Percentiles rank a stretch among this genome's conserved stretches.
Conservation (phyloP, 208 protist species). For the Kentomonas sorsogonicus region DNA sequence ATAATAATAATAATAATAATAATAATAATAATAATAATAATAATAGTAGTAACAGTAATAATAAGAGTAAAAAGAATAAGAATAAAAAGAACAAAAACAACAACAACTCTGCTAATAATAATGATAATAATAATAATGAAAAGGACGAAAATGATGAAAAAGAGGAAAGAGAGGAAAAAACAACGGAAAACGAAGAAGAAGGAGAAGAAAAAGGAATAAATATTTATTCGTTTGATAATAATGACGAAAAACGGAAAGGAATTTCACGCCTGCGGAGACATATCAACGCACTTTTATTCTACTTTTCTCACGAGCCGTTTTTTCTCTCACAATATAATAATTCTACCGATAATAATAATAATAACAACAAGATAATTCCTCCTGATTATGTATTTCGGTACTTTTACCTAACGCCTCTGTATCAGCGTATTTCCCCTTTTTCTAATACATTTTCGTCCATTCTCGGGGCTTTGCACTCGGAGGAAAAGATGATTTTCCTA, state of each 20-base stretch:
- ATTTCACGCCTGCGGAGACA: not conserved
- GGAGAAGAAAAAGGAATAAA: too few relatives aligned
- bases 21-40: conserved; percentile 1
- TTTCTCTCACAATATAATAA: not conserved
- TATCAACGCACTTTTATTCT: not conserved
- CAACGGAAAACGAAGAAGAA: too few relatives aligned
- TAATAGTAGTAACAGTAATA: not conserved
- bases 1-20: not conserved
- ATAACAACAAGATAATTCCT: not conserved
- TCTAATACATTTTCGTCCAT: too few relatives aligned
- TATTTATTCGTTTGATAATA: too few relatives aligned
- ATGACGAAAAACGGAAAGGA: conserved; percentile 5
- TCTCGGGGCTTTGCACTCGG: too few relatives aligned
- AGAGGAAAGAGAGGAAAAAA: too few relatives aligned
- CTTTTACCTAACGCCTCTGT: too few relatives aligned
- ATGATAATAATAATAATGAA: conserved; percentile 6
- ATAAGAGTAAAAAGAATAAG: not conserved
- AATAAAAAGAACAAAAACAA: not conserved
- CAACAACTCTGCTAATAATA: conserved; percentile 1
- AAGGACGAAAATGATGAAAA: too few relatives aligned
- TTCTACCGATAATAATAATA: conserved; percentile 7
- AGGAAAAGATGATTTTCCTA: too few relatives aligned
- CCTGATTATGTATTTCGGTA: too few relatives aligned
- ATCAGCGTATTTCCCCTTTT: too few relatives aligned
- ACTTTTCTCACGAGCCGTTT: not conserved